Base-by-base conservation (phyloP, 176 grass and related monocot species). In the Paspalum notatum region DNA sequence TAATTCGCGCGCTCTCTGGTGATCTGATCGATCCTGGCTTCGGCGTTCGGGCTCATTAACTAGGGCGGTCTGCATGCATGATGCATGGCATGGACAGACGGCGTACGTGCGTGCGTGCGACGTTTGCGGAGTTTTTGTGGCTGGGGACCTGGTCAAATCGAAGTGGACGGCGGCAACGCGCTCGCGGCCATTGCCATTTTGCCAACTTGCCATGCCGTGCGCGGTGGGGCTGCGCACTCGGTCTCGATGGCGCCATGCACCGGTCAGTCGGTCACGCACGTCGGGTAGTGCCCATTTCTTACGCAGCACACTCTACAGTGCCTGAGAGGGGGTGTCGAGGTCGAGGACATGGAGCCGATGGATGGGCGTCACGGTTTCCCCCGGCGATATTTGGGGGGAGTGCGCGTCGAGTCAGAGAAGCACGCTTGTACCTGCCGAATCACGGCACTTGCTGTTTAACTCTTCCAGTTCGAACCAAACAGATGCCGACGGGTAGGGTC, bases 51-150 rank as follows among this genome's bases (percentile, higher is more conserved):
- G 41, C 5, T 5, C 45, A 46, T 71, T 71, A 71, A 71, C n/a
- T 66, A 79, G 38, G 38, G 77, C 50, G 13, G 4, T 6, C 21
- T 3, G 7, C 22, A 6, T 50, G 45, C 45, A 44, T 47, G 24
- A 16, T 32, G 61, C 61, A 11, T 16, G 61, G 62, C 77, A 26
- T 55, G 62, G n/a, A n/a, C 8, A 22, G 1, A 41, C 20, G 20
- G 21, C 62, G 63, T 70, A 10, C 59, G 59, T n/a, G 60, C 22
- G 59, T n/a, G 60, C 22, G 52, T 20, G 80, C 60, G 43, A 46
- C 16, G 67, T 47, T 66, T 75, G 47, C 46, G 68, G 87, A 61
- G 37, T 45, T 89, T 67, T 16, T 24, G 18, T 38, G 81, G 76
- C 76, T 74, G 37, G 65, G 65, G 45, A 80, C 68, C 6, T 4